Percentiles rank a stretch among this genome's conserved stretches.
Evolutionary conservation across 495 filamentous ascomycete species (phyloP).

Genomic region (Aspergillus saccharolyticus): DNA sequence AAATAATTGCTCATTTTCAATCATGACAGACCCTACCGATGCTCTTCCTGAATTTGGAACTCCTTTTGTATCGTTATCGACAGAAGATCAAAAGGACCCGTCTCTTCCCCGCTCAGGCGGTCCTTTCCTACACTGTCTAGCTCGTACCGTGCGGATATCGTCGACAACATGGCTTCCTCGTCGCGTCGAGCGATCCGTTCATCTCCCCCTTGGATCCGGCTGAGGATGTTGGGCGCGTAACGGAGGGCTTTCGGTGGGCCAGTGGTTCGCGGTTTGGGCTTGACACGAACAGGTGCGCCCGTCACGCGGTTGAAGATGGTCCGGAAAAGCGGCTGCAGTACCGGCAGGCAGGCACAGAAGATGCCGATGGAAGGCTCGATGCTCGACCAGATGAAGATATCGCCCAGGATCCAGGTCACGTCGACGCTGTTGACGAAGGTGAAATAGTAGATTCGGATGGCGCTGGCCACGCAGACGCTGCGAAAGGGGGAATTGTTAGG

Average conservation of each 20-base stretch:
- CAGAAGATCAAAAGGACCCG: neutral
- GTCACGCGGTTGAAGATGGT: slow-evolving; percentile 1
- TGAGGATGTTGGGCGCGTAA: neutral
- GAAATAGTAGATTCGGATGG: slow-evolving; percentile 15
- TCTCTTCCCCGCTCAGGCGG: neutral
- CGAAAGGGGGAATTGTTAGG: neutral
- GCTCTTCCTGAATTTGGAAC: neutral
- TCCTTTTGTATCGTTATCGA: slow-evolving; percentile 1
- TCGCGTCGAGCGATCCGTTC: neutral
- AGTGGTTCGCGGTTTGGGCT: neutral
- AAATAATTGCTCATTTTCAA: neutral
- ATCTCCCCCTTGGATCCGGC: neutral
- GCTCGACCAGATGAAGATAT: slow-evolving; percentile 40
- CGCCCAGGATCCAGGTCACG: slow-evolving; percentile 26
- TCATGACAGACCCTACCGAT: neutral
- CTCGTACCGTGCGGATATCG: neutral
- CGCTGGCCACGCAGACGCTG: slow-evolving; percentile 22
- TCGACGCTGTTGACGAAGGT: slow-evolving; percentile 14
- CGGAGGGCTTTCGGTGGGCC: neutral
- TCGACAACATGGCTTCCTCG: neutral
- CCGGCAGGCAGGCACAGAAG: slow-evolving; percentile 39
- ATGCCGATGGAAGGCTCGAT: slow-evolving; percentile 43
- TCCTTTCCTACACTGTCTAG: neutral
- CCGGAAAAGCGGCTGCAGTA: slow-evolving; percentile 19
- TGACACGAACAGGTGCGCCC: neutral